Base-by-base conservation (phyloP, 768 basidiomycete genomes). In the Daedaleopsis nitida region DNA sequence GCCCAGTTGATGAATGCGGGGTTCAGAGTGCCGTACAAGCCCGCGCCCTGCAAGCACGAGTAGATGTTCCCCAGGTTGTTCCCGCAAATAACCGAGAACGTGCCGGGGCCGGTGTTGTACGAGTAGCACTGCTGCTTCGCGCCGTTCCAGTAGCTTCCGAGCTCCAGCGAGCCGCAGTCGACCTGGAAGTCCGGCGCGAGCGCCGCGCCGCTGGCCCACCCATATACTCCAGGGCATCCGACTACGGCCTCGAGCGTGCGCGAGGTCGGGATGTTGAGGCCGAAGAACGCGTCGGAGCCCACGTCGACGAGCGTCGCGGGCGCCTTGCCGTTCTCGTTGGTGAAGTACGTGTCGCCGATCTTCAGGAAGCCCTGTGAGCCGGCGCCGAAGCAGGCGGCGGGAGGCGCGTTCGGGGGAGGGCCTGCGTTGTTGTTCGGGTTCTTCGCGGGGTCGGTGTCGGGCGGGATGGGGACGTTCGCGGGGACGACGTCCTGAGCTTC, bases 71-170 rank as follows among this genome's bases (percentile, higher is more conserved):
- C 38, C 16, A 51, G n/a, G 17, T 58, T 51, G 49, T 32, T 58
- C 16, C 57, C 50, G 27, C 57, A 58, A 4, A 58, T 5, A 13
- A 51, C 27, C 14, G 14, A 2, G 49, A 58, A 58, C 17, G 24
- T 47, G 7, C n/a, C 24, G 24, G 21, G 21, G n/a, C 24, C 19
- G 13, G 11, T 12, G 49, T 17, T 4, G 39, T 51, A 58, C 17
- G 49, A 11, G 17, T 58, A 58, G 24, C 57, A 58, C 24, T 48
- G 11, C 49, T 53, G 58, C 58, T 54, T 59, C 52, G 21, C 19
- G 21, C 52, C 58, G 24, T 47, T 53, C 58, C 58, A 59, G 47
- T 59, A 59, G 44, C 35, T 47, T n/a, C 52, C 58, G 24, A 59
- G 51, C 52, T 53, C 58, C 43, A 47, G 53, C 32, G 58, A 47